These are phyloP conservation scores for Parafenestella ontariensis DNA, from an alignment of 2,329 filamentous ascomycete genomes.

Conservation along the genomic window DNA sequence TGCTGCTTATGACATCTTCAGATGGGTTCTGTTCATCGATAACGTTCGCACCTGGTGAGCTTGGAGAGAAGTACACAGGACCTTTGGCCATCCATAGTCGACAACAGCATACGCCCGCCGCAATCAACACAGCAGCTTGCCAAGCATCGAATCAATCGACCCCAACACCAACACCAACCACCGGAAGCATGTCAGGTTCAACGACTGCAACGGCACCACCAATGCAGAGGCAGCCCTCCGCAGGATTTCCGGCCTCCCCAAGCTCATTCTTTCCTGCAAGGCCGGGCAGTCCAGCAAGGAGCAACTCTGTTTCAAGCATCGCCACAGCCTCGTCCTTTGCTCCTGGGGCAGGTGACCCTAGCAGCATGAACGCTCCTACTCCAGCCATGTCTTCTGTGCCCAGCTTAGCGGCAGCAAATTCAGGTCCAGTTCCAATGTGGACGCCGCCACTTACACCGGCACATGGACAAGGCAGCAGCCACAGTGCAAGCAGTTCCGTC, in stretches of 20 bases:
- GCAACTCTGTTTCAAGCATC: conserved; percentile 84
- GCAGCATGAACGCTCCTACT: conserved; percentile 74
- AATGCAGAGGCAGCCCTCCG: conserved; percentile 58
- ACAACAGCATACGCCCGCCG: conserved; percentile 45
- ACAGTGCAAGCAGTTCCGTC: conserved; percentile 63
- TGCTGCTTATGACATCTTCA: conserved; percentile 92
- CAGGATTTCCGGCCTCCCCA: conserved; percentile 65
- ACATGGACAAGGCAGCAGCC: conserved; percentile 48
- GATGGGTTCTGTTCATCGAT: conserved; percentile 96
- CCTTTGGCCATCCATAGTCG: conserved; percentile 55
- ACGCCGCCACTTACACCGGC: conserved; percentile 90
- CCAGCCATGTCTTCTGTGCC: conserved; percentile 80
- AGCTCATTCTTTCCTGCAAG: conserved; percentile 63
- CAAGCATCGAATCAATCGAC: conserved; percentile 67
- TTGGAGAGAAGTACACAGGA: conserved; percentile 81
- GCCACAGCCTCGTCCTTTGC: conserved; percentile 67
- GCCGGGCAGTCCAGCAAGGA: conserved; percentile 79
- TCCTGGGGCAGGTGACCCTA: conserved; percentile 41
- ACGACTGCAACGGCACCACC: conserved; percentile 58
- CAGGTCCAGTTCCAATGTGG: conserved; percentile 72
- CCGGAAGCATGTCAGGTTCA: conserved; percentile 65
- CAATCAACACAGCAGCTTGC: conserved; percentile 51
- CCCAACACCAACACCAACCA: conserved; percentile 73
- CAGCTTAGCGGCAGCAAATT: conserved; percentile 75
- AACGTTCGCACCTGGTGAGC: conserved; percentile 81